Percentiles rank a stretch among this genome's conserved stretches.
Evolutionary conservation across 2,329 filamentous ascomycete species (phyloP).

Genomic region (Colletotrichum limetticola): DNA sequence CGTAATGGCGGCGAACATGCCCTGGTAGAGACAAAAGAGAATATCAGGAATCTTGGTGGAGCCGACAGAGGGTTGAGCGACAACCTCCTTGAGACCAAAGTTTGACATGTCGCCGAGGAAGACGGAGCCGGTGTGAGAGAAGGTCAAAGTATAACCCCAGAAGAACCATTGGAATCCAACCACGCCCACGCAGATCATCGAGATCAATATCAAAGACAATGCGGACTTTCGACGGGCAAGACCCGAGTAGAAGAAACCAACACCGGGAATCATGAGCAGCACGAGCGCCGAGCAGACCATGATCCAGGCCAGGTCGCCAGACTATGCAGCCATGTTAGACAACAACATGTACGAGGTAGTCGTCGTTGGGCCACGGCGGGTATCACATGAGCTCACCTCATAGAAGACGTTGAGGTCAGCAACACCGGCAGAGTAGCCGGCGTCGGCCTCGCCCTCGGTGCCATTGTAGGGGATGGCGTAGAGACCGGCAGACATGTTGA

Average conservation of each 20-base stretch:
- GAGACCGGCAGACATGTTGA: conserved; percentile 46
- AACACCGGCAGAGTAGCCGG: conserved; percentile 60
- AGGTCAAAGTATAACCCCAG: conserved; percentile 90
- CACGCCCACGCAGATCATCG: conserved; percentile 82
- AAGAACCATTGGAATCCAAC: conserved; percentile 95
- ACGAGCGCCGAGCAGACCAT: conserved; percentile 81
- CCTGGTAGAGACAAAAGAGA: conserved; percentile 86
- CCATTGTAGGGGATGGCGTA: conserved; percentile 60
- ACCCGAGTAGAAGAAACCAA: conserved; percentile 95
- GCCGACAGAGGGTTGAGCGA: conserved; percentile 80
- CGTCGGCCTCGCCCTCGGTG: conserved; percentile 58
- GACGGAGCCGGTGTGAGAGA: conserved; percentile 80
- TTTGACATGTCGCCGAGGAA: conserved; percentile 85
- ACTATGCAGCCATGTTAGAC: conserved; percentile 54
- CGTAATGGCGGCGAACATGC: conserved; percentile 92
- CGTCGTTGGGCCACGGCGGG: background rate
- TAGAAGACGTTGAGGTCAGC: conserved; percentile 89
- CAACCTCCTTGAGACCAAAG: conserved; percentile 82
- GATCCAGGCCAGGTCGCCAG: conserved; percentile 86
- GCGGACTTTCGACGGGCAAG: conserved; percentile 90
- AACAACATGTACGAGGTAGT: conserved; percentile 25
- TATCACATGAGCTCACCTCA: conserved; percentile 63
- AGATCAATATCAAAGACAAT: conserved; percentile 85
- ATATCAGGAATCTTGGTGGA: conserved; percentile 80
- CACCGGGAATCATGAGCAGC: conserved; percentile 91